These are phyloP conservation scores for Penicillium sp. DNA, from an alignment of 2,329 filamentous ascomycete genomes.

Conservation along the genomic window DNA sequence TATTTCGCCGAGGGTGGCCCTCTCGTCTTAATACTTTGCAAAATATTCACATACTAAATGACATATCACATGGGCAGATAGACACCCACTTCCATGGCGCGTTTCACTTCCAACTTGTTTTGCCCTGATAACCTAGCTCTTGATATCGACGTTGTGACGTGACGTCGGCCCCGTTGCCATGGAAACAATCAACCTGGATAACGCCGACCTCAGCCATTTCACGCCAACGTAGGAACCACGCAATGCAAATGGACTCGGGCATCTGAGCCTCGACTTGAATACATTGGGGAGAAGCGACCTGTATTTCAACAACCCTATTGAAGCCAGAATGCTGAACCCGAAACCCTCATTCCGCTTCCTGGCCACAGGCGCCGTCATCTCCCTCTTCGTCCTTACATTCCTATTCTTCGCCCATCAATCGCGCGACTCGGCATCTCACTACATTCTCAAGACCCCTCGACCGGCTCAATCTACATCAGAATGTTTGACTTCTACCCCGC, in stretches of 20 bases:
- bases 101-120: background rate
- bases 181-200: slow-evolving; percentile 23
- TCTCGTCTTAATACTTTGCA: slow-evolving; percentile 3
- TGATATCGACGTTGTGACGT: background rate
- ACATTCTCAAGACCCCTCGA: slow-evolving; percentile 21
- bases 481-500: slow-evolving; percentile 4
- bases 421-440: slow-evolving; percentile 18
- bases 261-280: background rate
- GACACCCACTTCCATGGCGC: background rate
- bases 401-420: slow-evolving; percentile 22
- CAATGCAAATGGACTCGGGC: background rate
- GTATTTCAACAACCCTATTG: background rate
- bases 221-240: background rate
- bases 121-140: background rate
- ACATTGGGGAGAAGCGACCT: background rate
- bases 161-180: slow-evolving; percentile 19
- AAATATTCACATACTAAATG: background rate
- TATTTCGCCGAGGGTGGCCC: slow-evolving; percentile 6
- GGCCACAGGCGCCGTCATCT: slow-evolving; percentile 25
- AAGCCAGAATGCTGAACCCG: slow-evolving; percentile 20
- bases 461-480: background rate
- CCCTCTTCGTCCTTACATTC: slow-evolving; percentile 29
- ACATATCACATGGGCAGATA: too few relatives aligned
- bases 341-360: slow-evolving; percentile 29
- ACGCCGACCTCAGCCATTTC: background rate